Conservation (phyloP, 164 flowering plant genomes). For the Buxus sempervirens region DNA sequence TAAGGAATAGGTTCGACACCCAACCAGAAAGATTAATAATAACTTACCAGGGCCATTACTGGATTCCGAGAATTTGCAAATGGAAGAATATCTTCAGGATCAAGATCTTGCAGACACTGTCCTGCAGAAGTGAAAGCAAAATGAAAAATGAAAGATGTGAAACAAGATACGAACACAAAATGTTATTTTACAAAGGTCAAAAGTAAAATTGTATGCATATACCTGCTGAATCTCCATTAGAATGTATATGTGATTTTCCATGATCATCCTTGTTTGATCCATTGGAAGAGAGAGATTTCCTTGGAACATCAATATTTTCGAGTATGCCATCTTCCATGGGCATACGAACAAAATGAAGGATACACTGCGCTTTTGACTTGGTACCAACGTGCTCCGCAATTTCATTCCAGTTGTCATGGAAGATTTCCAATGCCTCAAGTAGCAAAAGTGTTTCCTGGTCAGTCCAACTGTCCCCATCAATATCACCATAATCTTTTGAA, state of each 20-base stretch:
- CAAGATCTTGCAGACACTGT: constrained; percentile 27
- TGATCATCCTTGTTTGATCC: constrained; percentile 28
- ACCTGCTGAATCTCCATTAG: constrained; percentile 61
- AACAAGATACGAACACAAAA: constrained; percentile 2
- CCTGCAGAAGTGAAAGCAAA: constrained; percentile 30
- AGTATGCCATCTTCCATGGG: constrained; percentile 75
- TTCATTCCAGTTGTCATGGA: constrained; percentile 88
- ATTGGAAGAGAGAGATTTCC: constrained; percentile 28
- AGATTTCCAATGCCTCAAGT: constrained; percentile 84
- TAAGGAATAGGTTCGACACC: neutral
- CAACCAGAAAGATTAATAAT: constrained; percentile 1
- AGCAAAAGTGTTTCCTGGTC: constrained; percentile 90
- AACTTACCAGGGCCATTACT: constrained; percentile 84
- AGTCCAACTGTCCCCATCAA: constrained; percentile 86
- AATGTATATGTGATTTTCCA: constrained; percentile 31
- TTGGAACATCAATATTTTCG: constrained; percentile 76
- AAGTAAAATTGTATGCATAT: constrained; percentile 1
- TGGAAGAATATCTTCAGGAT: constrained; percentile 59
- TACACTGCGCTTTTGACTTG: constrained; percentile 96
- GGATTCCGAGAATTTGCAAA: constrained; percentile 86
- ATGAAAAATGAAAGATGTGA: constrained; percentile 1
- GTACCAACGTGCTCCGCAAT: constrained; percentile 96
- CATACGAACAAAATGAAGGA: constrained; percentile 84
- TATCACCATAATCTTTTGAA: constrained; percentile 59
- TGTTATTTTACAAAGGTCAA: neutral